phyloP scores from a whole-genome alignment of 345 rosid species.

The Populus pruinosa region DNA sequence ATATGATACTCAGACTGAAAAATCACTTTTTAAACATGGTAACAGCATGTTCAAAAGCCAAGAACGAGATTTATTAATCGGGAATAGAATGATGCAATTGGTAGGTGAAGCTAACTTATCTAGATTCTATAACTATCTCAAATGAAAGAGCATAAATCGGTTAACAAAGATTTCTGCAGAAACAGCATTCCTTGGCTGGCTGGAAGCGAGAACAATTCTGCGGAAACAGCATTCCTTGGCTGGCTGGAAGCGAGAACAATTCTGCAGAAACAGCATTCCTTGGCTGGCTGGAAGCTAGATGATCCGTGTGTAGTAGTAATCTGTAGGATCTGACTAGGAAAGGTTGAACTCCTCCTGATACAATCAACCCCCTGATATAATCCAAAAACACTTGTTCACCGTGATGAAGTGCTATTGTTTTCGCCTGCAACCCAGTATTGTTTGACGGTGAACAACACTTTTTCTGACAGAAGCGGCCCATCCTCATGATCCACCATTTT shows the following conservation, averaged over 20 bases:
- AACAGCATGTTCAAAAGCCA: background rate
- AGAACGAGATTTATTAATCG: background rate
- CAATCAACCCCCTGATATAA: background rate
- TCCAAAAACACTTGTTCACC: slow-evolving; percentile 1
- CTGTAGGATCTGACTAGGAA: background rate
- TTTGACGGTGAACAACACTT: slow-evolving; percentile 32
- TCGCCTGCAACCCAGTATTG: slow-evolving; percentile 32
- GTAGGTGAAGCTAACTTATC: slow-evolving; percentile 1
- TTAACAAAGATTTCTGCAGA: slow-evolving; percentile 1
- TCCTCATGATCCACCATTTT: slow-evolving; percentile 35
- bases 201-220: no score
- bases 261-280: no score
- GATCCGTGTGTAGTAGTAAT: background rate
- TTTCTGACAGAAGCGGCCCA: slow-evolving; percentile 28
- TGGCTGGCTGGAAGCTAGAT: no score
- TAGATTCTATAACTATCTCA: background rate
- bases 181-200: slow-evolving; percentile 4
- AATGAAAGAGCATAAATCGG: background rate
- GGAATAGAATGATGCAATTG: background rate
- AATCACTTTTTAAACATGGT: no score
- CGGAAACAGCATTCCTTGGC: no score
- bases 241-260: no score
- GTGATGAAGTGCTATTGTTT: slow-evolving; percentile 19
- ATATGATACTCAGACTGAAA: no score
- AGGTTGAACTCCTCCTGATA: background rate